Evolutionary conservation across 2,329 filamentous ascomycete species (phyloP), one percentile per base, ranked within the genome.

Genomic region (Calonectria pteridis): DNA sequence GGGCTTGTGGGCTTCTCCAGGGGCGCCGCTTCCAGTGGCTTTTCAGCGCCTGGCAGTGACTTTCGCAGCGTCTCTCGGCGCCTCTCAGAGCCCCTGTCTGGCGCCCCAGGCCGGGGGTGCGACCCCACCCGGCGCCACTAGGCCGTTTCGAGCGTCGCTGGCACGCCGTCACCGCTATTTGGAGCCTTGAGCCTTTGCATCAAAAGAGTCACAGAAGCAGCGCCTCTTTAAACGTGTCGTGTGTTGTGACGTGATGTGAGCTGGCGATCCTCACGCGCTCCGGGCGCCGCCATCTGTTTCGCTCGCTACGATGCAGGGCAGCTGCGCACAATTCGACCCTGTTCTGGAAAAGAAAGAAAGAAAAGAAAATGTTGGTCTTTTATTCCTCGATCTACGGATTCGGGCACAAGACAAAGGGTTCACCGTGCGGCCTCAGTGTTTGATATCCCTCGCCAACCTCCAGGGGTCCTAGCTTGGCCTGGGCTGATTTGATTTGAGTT

Each of bases 81-180:
- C 69, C 63, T 64, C 59, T 64, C 59, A 64, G 40, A 2, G 37
- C 20, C n/a, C 58, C 31, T 69, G 49, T 33, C 53, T 43, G 46
- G 40, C 35, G 33, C 53, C 29, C 63, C 63, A 37, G 46, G 55
- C 46, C 65, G 50, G 65, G 65, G 70, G 37, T 28, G 31, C 23
- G 13, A 64, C 58, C 29, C 70, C 71, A 73, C 71, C 20, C 62
- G 33, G 50, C 20, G 13, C 53, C 55, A 69, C 77, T 79, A 80
- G 51, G 26, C 76, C 67, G 50, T 26, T 75, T 73, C 69, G 63
- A 69, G 73, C 67, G 62, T 58, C 23, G 62, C 76, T 67, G 73
- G 69, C 62, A 76, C 71, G 55, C 72, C 77, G 79, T 80, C 79
- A 80, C 79, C 79, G 79, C 79, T 81, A 71, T 80, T 80, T 80